A percentile compares a stretch with the other conserved stretches of the same genome.
phyloP scores from a whole-genome alignment of 768 basidiomycete species.

The Exsudoporus frostii region DNA sequence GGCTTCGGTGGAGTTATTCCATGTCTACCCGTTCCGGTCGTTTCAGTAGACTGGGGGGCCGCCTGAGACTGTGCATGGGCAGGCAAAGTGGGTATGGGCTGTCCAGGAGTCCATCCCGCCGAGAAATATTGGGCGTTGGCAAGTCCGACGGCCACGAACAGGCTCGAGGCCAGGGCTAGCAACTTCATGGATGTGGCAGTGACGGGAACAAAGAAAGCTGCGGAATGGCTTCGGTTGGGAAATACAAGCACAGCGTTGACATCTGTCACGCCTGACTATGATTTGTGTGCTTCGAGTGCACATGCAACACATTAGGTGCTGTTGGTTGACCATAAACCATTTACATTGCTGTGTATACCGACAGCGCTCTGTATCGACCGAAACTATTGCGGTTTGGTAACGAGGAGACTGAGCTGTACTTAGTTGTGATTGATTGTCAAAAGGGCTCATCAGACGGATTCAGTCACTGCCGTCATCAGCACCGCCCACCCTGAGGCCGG shows the following conservation, averaged over 20 bases:
- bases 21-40: slow-evolving; percentile 28
- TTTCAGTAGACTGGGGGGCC: slow-evolving; percentile 24
- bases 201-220: not conserved
- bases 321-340: not conserved
- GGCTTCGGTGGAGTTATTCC: slow-evolving; percentile 10
- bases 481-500: not conserved
- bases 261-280: not conserved
- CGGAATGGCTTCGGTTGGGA: not conserved
- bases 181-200: slow-evolving; percentile 45
- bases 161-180: slow-evolving; percentile 35
- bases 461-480: not conserved
- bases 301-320: not conserved
- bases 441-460: not conserved
- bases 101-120: slow-evolving; percentile 77
- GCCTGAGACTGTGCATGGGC: slow-evolving; percentile 14
- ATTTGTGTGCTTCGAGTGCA: not conserved
- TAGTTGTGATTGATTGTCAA: no score
- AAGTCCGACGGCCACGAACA: slow-evolving; percentile 19
- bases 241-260: not conserved
- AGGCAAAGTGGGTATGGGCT: slow-evolving; percentile 41
- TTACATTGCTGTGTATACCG: not conserved
- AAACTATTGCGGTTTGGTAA: not conserved
- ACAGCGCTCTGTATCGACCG: no score
- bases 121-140: slow-evolving; percentile 71
- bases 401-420: no score